Evolutionary conservation across 225 moss, liverwort and hornwort species (phyloP).

Genomic region (Bryum argenteum): DNA sequence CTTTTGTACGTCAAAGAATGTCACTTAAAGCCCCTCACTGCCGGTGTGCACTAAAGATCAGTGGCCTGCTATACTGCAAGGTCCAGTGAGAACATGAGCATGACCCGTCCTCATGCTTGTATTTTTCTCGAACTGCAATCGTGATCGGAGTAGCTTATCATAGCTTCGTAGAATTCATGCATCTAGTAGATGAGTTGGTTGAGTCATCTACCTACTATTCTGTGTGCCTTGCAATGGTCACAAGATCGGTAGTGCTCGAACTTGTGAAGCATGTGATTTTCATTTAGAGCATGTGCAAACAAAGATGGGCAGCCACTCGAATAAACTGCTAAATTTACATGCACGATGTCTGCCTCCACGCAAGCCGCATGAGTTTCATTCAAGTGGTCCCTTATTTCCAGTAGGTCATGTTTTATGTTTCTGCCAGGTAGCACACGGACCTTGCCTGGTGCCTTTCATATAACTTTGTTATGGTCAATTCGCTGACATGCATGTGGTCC

Average conservation of each 20-base stretch:
- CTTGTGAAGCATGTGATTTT: background rate
- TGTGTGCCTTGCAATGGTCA: too few relatives aligned
- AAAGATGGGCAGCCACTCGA: background rate
- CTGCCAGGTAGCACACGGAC: slow-evolving; percentile 19
- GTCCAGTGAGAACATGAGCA: too few relatives aligned
- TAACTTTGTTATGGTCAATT: slow-evolving; percentile 22
- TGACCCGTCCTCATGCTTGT: background rate
- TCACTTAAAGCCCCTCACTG: background rate
- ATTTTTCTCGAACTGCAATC: background rate
- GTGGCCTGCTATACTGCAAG: background rate
- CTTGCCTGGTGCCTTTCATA: slow-evolving; percentile 25
- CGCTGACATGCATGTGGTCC: slow-evolving; percentile 33
- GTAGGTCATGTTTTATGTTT: slow-evolving; percentile 35
- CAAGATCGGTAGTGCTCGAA: too few relatives aligned
- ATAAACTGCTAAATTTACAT: background rate
- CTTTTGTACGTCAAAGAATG: background rate
- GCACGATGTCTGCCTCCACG: slow-evolving; percentile 18
- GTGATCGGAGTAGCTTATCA: too few relatives aligned
- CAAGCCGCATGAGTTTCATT: slow-evolving; percentile 27
- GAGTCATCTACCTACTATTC: too few relatives aligned
- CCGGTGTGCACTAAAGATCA: background rate
- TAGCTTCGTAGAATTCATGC: too few relatives aligned
- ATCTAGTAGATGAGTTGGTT: too few relatives aligned
- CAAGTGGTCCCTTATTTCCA: slow-evolving; percentile 36
- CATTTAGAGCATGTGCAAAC: slow-evolving; percentile 9